A percentile compares a stretch with the other conserved stretches of the same genome.
phyloP scores from a whole-genome alignment of 805 yeast genomes.

The Saccharomyces cerevisiae region DNA sequence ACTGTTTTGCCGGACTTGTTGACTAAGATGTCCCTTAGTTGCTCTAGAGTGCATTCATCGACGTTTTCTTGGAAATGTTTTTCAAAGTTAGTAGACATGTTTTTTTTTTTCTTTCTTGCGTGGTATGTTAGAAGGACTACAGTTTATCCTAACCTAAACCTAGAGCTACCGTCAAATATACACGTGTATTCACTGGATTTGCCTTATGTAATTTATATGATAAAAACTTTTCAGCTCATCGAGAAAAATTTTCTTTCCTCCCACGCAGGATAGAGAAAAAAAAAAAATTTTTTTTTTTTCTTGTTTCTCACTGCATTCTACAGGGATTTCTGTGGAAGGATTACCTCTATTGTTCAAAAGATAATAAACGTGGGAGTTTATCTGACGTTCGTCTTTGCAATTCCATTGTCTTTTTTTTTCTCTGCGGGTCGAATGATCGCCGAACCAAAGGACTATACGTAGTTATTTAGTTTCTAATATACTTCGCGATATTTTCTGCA shows the following conservation, averaged over 20 bases:
- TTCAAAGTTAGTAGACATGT: slow-evolving; percentile 32
- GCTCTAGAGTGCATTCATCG: slow-evolving; percentile 43
- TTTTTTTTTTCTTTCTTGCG: background rate
- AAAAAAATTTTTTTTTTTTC: background rate
- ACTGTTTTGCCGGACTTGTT: slow-evolving; percentile 28
- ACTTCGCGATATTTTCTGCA: slow-evolving; percentile 65
- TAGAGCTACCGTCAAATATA: background rate
- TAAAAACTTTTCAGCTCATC: background rate
- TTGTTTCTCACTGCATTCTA: background rate
- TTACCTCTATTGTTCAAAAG: background rate
- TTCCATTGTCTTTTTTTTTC: background rate
- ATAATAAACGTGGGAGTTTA: background rate
- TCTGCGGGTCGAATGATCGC: background rate
- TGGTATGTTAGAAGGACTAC: background rate
- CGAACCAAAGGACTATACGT: background rate
- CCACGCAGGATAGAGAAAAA: background rate
- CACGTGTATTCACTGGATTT: background rate
- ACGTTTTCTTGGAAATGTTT: slow-evolving; percentile 31
- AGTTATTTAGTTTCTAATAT: slow-evolving; percentile 37
- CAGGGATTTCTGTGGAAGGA: background rate
- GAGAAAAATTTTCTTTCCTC: background rate
- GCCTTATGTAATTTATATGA: background rate
- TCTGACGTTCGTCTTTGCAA: background rate
- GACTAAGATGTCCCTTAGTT: slow-evolving; percentile 60
- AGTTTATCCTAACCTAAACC: background rate